These are phyloP conservation scores for Pinus tabuliformis DNA, from an alignment of 75 land plant species.

Conservation along the genomic window DNA sequence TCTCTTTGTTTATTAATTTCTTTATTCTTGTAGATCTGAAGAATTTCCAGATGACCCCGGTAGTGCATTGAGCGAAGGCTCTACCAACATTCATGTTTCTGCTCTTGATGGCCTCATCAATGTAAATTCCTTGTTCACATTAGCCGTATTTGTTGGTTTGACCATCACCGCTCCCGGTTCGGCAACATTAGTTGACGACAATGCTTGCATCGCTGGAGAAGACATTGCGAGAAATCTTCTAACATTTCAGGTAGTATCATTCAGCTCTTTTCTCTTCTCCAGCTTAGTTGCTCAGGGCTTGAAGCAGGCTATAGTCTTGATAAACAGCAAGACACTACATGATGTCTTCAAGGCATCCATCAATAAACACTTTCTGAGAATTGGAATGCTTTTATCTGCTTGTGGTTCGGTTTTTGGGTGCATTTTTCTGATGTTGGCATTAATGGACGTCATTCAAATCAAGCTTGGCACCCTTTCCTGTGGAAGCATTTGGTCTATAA, in stretches of 20 bases:
- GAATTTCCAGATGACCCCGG: neutral
- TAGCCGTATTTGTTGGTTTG: conserved; percentile 87
- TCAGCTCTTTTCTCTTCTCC: conserved; percentile 91
- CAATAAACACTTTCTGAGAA: conserved; percentile 43
- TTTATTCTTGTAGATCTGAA: conserved; percentile 5
- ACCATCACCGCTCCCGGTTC: neutral
- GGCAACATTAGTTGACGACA: neutral
- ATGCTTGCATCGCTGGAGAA: conserved; percentile 16
- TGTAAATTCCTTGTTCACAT: conserved; percentile 90
- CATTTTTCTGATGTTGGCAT: conserved; percentile 69
- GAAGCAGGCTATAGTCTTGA: conserved; percentile 68
- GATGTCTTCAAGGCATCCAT: conserved; percentile 7
- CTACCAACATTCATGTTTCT: conserved; percentile 71
- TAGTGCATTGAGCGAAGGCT: neutral
- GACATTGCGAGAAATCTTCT: conserved; percentile 33
- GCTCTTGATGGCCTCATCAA: conserved; percentile 85
- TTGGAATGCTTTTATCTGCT: conserved; percentile 66
- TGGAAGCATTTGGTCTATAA: conserved; percentile 30
- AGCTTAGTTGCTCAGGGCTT: conserved; percentile 85
- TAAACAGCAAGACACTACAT: neutral
- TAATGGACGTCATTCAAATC: conserved; percentile 71
- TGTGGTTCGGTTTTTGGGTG: conserved; percentile 71
- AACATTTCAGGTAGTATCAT: conserved; percentile 82
- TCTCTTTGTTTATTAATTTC: too few species aligned
- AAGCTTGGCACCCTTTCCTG: conserved; percentile 77